A percentile compares a stretch with the other conserved stretches of the same genome.
Evolutionary conservation across 202 grass and related monocot genomes (phyloP).

Genomic region (Musa balbisiana): DNA sequence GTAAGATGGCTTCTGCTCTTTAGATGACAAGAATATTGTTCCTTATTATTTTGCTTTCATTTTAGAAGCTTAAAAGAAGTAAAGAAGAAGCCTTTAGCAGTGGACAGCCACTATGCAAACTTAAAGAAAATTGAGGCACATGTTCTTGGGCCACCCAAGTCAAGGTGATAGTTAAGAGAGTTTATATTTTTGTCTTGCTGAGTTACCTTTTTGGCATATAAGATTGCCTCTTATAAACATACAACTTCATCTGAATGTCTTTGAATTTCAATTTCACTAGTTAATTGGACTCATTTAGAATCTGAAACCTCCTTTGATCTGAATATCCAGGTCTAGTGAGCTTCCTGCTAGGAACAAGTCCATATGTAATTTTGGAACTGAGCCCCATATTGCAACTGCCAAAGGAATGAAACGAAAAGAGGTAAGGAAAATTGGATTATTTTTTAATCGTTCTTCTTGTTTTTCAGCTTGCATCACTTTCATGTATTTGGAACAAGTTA

Average conservation of each 20-base stretch:
- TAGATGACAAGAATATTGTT: too few species aligned
- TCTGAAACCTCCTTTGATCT: background rate
- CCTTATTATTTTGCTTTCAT: background rate
- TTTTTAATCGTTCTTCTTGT: background rate
- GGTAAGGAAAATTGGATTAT: background rate
- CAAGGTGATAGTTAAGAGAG: slow-evolving; percentile 23
- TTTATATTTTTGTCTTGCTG: background rate
- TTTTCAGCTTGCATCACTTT: background rate
- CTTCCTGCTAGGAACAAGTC: slow-evolving; percentile 10
- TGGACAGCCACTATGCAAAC: slow-evolving; percentile 6
- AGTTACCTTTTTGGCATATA: slow-evolving; percentile 11
- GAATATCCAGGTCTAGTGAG: slow-evolving; percentile 4
- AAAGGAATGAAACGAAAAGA: background rate
- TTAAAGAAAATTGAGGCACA: slow-evolving; percentile 25
- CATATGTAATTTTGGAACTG: background rate
- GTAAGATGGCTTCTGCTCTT: too few species aligned
- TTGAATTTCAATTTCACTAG: background rate
- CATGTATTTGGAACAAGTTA: too few species aligned
- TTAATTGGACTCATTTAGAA: background rate
- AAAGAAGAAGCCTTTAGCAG: slow-evolving; percentile 25
- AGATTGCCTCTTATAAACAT: slow-evolving; percentile 31
- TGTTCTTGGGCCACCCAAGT: slow-evolving; percentile 23
- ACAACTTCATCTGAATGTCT: slow-evolving; percentile 5
- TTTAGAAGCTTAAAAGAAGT: slow-evolving; percentile 15
- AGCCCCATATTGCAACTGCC: background rate